Percentiles rank a stretch among this genome's conserved stretches.
These are phyloP conservation scores for Periconia digitata DNA, from an alignment of 2,329 filamentous ascomycete species.

Conservation along the genomic window DNA sequence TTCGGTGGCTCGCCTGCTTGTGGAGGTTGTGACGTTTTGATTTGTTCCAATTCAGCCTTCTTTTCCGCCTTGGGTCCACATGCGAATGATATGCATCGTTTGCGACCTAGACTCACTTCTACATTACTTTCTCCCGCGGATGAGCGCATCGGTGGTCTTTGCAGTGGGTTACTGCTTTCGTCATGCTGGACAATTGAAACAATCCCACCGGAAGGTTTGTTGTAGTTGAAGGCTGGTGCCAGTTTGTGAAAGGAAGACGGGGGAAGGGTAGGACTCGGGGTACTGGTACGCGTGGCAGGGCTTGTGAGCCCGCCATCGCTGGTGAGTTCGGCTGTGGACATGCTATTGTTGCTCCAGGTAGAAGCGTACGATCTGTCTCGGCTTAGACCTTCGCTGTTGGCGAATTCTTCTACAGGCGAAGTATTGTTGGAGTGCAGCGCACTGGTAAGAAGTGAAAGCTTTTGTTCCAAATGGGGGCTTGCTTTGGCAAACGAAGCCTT, in stretches of 20 bases:
- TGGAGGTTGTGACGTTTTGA: slow-evolving; percentile 21
- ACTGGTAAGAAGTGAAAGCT: slow-evolving; percentile 83
- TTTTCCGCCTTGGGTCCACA: slow-evolving; percentile 61
- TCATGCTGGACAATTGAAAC: slow-evolving; percentile 41
- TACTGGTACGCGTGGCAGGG: slow-evolving; percentile 76
- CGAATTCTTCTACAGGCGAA: slow-evolving; percentile 47
- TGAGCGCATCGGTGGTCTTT: slow-evolving; percentile 14
- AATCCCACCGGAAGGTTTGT: slow-evolving; percentile 38
- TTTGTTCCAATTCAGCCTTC: slow-evolving; percentile 36
- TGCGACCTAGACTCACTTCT: slow-evolving; percentile 69
- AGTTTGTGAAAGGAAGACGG: slow-evolving; percentile 51
- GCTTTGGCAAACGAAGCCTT: slow-evolving; percentile 51
- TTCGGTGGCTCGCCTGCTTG: slow-evolving; percentile 44
- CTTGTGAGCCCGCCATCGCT: slow-evolving; percentile 91
- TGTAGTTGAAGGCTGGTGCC: slow-evolving; percentile 41
- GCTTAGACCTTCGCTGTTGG: slow-evolving; percentile 36
- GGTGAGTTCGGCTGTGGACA: slow-evolving; percentile 88
- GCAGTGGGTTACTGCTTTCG: slow-evolving; percentile 28
- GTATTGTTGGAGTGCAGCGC: slow-evolving; percentile 62
- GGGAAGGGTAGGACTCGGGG: slow-evolving; percentile 82
- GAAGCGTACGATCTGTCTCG: slow-evolving; percentile 59
- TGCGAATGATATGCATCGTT: slow-evolving; percentile 90
- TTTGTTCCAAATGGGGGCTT: slow-evolving; percentile 54
- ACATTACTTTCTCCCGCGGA: slow-evolving; percentile 57
- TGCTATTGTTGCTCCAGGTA: slow-evolving; percentile 77